phyloP scores from a whole-genome alignment of 75 land plant species.

The Adiantum capillusveneris region DNA sequence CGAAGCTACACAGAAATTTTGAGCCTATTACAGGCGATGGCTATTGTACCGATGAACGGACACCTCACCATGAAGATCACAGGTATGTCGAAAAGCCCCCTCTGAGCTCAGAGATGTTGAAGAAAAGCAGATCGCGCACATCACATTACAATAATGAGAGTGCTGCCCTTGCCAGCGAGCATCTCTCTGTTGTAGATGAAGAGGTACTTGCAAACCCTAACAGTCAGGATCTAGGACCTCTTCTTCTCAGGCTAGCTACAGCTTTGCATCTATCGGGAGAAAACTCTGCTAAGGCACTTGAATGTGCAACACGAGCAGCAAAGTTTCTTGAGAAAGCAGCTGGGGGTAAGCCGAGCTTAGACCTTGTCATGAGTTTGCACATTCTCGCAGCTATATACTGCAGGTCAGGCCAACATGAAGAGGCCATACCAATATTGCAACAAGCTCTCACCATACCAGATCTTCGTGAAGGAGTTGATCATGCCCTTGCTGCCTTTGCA shows the following conservation, averaged over 20 bases:
- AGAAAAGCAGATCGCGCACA: conserved; percentile 1
- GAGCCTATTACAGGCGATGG: neutral
- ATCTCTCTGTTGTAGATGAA: conserved; percentile 2
- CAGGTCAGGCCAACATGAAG: conserved; percentile 54
- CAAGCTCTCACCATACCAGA: conserved; percentile 46
- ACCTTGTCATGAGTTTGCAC: conserved; percentile 76
- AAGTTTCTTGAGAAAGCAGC: conserved; percentile 26
- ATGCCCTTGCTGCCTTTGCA: conserved; percentile 64
- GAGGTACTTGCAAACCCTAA: conserved; percentile 1
- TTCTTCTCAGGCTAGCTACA: conserved; percentile 33
- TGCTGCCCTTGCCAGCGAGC: neutral
- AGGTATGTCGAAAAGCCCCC: conserved; percentile 2
- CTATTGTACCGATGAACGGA: neutral
- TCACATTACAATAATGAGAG: neutral
- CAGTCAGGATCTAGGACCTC: conserved; percentile 11
- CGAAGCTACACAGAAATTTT: neutral
- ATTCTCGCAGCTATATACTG: conserved; percentile 69
- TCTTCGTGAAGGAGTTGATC: conserved; percentile 36
- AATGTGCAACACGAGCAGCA: conserved; percentile 34
- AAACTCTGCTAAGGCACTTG: conserved; percentile 28
- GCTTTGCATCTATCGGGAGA: conserved; percentile 29
- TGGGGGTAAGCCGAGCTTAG: conserved; percentile 30
- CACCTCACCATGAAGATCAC: neutral
- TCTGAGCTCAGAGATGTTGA: neutral
- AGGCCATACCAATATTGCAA: conserved; percentile 67